phyloP scores from a whole-genome alignment of 176 grass and related monocot genomes.

The Areca catechu region DNA sequence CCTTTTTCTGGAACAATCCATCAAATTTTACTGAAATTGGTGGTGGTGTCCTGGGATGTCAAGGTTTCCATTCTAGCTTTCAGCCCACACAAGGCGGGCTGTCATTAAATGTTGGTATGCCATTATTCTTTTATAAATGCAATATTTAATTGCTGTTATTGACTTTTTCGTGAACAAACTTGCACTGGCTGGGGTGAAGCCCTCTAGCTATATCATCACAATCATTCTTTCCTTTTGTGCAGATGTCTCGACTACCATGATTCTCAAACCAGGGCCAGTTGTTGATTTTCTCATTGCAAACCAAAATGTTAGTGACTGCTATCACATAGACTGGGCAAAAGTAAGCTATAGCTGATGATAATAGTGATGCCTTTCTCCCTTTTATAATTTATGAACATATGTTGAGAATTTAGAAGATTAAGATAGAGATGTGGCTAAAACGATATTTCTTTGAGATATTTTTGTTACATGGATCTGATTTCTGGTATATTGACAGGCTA shows the following conservation, averaged over 20 bases:
- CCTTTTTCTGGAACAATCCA: conserved; percentile 73
- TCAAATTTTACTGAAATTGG: conserved; percentile 60
- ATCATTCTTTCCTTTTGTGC: background rate
- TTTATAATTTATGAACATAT: too few species aligned
- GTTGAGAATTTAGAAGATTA: too few species aligned
- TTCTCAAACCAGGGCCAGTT: conserved; percentile 74
- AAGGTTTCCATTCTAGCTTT: conserved; percentile 86
- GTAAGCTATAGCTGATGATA: conserved; percentile 7
- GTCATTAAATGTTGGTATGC: conserved; percentile 71
- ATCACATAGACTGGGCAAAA: conserved; percentile 67
- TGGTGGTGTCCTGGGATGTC: conserved; percentile 75
- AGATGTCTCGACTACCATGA: conserved; percentile 97
- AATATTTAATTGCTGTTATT: too few species aligned
- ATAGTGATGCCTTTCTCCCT: too few species aligned
- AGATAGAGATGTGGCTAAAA: too few species aligned
- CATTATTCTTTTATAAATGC: too few species aligned
- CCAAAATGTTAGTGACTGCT: conserved; percentile 44
- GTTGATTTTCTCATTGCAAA: conserved; percentile 69
- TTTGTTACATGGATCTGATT: too few species aligned
- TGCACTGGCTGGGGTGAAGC: too few species aligned
- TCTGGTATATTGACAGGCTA: conserved; percentile 36
- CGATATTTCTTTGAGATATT: too few species aligned
- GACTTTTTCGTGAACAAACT: too few species aligned
- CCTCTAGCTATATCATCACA: too few species aligned
- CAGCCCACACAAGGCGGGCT: conserved; percentile 69